A percentile compares a stretch with the other conserved stretches of the same genome.
phyloP scores from a whole-genome alignment of 1,284 basidiomycete species.

The Leccinum griseonigrum region DNA sequence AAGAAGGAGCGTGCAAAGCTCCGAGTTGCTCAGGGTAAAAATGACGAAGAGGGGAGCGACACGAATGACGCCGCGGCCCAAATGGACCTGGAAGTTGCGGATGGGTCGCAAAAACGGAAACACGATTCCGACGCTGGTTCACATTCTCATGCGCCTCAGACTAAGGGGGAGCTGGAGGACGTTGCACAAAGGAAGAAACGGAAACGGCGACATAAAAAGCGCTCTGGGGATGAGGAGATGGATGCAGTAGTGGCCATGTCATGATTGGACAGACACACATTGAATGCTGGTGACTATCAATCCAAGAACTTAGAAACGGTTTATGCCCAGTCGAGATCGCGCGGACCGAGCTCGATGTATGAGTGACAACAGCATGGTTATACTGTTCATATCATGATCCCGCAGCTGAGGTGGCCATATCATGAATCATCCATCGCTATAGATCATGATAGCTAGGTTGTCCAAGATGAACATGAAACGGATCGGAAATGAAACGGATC shows the following conservation, averaged over 20 bases:
- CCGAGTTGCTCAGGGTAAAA: conserved; percentile 32
- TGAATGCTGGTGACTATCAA: not conserved
- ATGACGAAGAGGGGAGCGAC: conserved; percentile 7
- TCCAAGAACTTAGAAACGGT: not conserved
- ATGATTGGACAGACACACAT: conserved; percentile 5
- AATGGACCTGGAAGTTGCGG: not conserved
- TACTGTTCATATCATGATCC: not conserved
- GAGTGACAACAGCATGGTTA: not conserved
- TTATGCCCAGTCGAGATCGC: not conserved
- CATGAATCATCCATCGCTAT: not conserved
- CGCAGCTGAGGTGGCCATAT: not conserved
- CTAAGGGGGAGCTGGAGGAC: conserved; percentile 9
- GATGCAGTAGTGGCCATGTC: not conserved
- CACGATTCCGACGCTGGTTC: conserved; percentile 3
- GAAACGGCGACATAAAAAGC: conserved; percentile 37
- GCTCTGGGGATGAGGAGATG: not conserved
- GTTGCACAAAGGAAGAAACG: conserved; percentile 33
- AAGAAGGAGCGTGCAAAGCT: conserved; percentile 71
- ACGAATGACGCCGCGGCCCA: not conserved
- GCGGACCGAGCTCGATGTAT: too few species aligned
- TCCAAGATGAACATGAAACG: not conserved
- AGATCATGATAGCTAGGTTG: too few species aligned
- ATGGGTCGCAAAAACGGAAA: conserved; percentile 22
- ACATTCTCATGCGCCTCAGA: not conserved
- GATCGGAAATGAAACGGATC: not conserved